phyloP scores from a whole-genome alignment of 495 filamentous ascomycete species.

The Talaromyces stipitatus region DNA sequence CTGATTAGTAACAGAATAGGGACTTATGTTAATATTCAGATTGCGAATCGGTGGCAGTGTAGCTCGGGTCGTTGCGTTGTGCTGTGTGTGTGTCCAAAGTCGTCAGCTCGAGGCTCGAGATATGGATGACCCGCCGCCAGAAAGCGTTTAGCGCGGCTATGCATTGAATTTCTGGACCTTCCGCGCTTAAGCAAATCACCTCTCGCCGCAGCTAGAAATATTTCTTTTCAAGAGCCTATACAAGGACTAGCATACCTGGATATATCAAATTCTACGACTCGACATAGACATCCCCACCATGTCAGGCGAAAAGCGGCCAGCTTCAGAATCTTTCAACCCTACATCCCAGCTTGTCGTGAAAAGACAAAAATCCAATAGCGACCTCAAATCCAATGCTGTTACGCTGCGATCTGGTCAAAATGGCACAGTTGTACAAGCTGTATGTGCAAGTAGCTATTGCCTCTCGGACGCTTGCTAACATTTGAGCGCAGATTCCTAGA shows the following conservation, averaged over 20 bases:
- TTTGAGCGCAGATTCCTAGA: constrained; percentile 54
- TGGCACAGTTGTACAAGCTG: constrained; percentile 76
- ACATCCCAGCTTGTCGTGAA: constrained; percentile 76
- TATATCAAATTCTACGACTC: background rate
- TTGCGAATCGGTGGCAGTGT: background rate
- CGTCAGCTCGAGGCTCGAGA: background rate
- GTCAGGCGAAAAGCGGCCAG: constrained; percentile 86
- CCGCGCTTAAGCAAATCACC: constrained; percentile 4
- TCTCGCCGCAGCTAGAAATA: background rate
- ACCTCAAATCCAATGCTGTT: constrained; percentile 56
- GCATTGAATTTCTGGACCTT: background rate
- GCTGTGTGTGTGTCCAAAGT: background rate
- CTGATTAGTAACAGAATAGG: background rate
- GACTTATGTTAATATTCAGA: background rate
- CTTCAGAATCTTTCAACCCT: constrained; percentile 68
- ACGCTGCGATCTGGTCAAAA: constrained; percentile 58
- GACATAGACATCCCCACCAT: constrained; percentile 36
- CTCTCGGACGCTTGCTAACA: background rate
- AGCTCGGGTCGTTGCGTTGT: background rate
- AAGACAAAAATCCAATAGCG: constrained; percentile 64
- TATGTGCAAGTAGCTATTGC: constrained; percentile 39
- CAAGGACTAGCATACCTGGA: no score
- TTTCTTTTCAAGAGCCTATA: no score
- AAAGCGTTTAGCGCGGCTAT: constrained; percentile 10
- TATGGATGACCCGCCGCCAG: constrained; percentile 1